Evolutionary conservation across 2,329 filamentous ascomycete genomes (phyloP), one percentile per base, ranked within the genome.

Genomic region (Davidsoniella neocaledoniae): DNA sequence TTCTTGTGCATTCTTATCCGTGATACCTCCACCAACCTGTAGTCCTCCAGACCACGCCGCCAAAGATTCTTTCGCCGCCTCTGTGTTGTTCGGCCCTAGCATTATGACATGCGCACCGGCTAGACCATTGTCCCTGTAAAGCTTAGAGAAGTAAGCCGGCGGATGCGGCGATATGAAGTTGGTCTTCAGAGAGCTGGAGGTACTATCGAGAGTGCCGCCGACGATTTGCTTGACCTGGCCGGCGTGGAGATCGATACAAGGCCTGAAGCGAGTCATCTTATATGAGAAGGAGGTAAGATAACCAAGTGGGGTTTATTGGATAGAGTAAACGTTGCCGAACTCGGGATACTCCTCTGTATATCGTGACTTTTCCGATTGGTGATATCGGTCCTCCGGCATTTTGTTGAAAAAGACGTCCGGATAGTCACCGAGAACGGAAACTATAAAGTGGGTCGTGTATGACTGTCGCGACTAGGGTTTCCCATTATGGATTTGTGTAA

Each of bases 191-290:
- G 76, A 71, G 5, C 72, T 63, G 1, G 76, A 75, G 7, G 72
- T 64, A 61, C 75, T 75, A 66, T 83, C 82, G 54, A 98, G 75
- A 1, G 91, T 96, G 53, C 91, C 90, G 57, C 91, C 91, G 39
- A 98, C 88, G 58, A 98, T 98, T 65, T 98, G 91, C 70, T 98
- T 98, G 53, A 98, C 91, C 62, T 90, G 82, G 12, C 91, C 91
- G n/a, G 88, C 82, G 65, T 98, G 91, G 48, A 98, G 76, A 67
- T 98, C 91, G 65, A 98, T 96, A 62, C 91, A 98, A 17, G 91
- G 91, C 38, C 91, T 76, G 62, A 98, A 98, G 58, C 81, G 79
- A 2, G 91, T 96, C 91, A 98, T 94, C 25, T 47, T 16, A 10
- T 7, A 36, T 51, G 25, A 7, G 5, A 40, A 14, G 21, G 29